Evolutionary conservation across 1,284 basidiomycete species (phyloP).

Genomic region (Porogramme epimiltina): DNA sequence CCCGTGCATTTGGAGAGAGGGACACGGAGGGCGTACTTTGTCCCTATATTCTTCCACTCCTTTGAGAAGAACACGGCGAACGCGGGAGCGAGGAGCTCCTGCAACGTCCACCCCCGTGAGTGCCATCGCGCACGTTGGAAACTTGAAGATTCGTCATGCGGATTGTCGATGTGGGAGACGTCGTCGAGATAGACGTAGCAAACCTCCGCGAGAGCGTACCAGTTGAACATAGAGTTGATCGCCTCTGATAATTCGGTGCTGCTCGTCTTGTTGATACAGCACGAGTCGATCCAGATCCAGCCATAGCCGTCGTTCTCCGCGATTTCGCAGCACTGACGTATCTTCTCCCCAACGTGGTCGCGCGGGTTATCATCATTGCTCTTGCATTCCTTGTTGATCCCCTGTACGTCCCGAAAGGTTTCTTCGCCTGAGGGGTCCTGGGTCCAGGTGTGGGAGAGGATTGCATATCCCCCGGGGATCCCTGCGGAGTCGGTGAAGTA

Average conservation of each 20-base stretch:
- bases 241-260: not conserved
- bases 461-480: too few species aligned
- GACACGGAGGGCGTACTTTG: not conserved
- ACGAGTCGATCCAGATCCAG: not conserved
- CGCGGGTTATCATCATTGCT: not conserved
- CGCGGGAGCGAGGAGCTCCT: conserved; percentile 1
- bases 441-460: too few species aligned
- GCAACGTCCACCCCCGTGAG: not conserved
- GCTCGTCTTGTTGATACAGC: not conserved
- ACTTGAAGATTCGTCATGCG: not conserved
- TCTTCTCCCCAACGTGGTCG: not conserved
- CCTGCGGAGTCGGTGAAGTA: too few species aligned
- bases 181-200: conserved; percentile 3
- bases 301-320: not conserved
- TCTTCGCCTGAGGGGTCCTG: not conserved
- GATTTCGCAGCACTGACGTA: not conserved
- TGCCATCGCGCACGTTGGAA: not conserved
- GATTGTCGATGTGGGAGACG: not conserved
- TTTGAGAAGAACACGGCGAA: not conserved
- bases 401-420: too few species aligned
- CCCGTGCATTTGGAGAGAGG: not conserved
- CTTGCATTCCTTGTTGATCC: too few species aligned
- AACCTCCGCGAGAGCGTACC: not conserved
- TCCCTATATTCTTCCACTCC: not conserved
- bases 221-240: conserved; percentile 1